Base-by-base conservation (phyloP, 176 grass and related monocot genomes). In the Paspalum notatum region DNA sequence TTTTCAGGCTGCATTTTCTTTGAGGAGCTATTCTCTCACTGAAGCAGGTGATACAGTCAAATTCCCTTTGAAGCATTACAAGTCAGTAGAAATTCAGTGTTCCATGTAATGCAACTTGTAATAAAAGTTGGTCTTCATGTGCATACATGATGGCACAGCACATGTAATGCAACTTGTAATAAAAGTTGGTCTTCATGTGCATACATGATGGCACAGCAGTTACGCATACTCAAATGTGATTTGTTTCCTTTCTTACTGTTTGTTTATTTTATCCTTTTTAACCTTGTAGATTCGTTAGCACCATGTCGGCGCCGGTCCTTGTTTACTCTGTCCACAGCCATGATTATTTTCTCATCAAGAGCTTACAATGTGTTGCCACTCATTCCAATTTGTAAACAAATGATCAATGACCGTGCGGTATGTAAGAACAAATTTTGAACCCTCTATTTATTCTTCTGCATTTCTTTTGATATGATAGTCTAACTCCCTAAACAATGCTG, bases 271-370 rank as follows among this genome's bases (percentile, higher is more conserved):
- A 14, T 70, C 8, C 62, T 80, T 84, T 25, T 71, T 74, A 63
- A 64, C 49, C 55, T 77, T 93, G 78, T 65, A 99, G 97, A 94
- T 87, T 80, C 79, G 2, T 82, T 99, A 80, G 58, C 89, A 83
- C 92, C 97, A 11, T 93, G 84, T 80, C 89, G 73, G 9, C 87
- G 97, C 21, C 81, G 97, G 20, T 99, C 97, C 24, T 79, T 99
- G 72, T 93, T 91, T 82, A 99, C 91, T 71, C 82, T 96, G 8
- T 73, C 93, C 38, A 95, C 91, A 67, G 85, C 97, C 68, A 99
- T 99, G 97, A 93, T 95, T 82, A 88, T 99, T 79, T 96, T 99
- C 88, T 88, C 93, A 51, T 93, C 97, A 84, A 93, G 79, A 87
- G 91, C 93, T 86, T 96, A 91, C 77, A 91, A 90, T 87, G 86